Conservation (phyloP, 2,329 filamentous ascomycete genomes). For the Ceratocystis variospora region DNA sequence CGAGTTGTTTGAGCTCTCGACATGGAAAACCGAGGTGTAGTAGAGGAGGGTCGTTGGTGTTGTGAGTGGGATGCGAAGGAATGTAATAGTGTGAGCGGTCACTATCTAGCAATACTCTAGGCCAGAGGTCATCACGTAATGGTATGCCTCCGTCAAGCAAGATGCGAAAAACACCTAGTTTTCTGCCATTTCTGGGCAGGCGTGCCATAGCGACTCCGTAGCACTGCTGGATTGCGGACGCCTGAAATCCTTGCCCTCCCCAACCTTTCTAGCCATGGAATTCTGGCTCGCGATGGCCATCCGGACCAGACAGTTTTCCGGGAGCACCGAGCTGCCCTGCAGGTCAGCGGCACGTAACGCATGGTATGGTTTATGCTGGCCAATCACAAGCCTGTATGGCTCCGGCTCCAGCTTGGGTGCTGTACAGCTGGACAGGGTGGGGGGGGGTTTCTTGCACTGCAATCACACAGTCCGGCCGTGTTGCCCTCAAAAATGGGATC, state of each 20-base stretch:
- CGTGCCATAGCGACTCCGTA: too few species aligned
- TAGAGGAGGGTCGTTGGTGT: background rate
- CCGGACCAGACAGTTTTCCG: too few species aligned
- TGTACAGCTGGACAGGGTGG: too few species aligned
- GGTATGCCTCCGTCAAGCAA: background rate
- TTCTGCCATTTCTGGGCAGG: too few species aligned
- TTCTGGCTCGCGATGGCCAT: background rate
- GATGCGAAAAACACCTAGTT: background rate
- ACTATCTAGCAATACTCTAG: background rate
- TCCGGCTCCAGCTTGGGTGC: too few species aligned
- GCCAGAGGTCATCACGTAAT: background rate
- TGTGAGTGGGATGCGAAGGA: background rate
- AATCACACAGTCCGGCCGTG: too few species aligned
- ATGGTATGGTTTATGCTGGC: background rate
- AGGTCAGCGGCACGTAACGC: background rate
- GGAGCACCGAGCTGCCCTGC: too few species aligned
- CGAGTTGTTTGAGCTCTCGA: background rate
- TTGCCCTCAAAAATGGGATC: too few species aligned
- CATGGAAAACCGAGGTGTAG: background rate
- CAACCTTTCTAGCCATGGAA: background rate
- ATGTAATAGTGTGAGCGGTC: background rate
- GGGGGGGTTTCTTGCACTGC: too few species aligned
- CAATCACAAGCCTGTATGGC: background rate
- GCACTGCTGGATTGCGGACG: too few species aligned
- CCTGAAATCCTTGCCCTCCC: too few species aligned